These are phyloP conservation scores for Lanmaoa rubissima DNA, from an alignment of 768 basidiomycete genomes.

Conservation along the genomic window DNA sequence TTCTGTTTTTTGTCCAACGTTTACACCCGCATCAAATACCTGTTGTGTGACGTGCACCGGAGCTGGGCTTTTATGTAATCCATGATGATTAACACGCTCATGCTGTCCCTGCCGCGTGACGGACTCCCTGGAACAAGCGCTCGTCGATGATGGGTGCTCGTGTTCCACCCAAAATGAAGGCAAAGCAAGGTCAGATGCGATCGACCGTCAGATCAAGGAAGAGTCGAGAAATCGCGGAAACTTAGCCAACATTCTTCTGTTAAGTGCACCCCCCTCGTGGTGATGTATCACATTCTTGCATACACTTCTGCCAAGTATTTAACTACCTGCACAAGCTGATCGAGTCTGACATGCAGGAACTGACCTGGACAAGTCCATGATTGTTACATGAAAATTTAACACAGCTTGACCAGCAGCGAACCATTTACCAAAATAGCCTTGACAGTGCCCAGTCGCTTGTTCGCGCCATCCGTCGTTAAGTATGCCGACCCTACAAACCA, in stretches of 20 bases:
- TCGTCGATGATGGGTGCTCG: not conserved
- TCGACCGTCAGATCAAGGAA: slow-evolving; percentile 2
- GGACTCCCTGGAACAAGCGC: too few relatives aligned
- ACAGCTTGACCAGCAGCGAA: slow-evolving; percentile 1
- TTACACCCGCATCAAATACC: too few relatives aligned
- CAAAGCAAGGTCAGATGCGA: slow-evolving; percentile 1
- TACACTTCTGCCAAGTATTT: too few relatives aligned
- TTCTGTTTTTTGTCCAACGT: too few relatives aligned
- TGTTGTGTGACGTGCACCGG: too few relatives aligned
- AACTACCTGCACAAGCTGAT: not conserved
- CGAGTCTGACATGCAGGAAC: not conserved
- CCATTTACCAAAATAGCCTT: not conserved
- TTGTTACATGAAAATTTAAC: slow-evolving; percentile 3
- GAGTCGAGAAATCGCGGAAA: not conserved
- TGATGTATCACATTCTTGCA: not conserved
- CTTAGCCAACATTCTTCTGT: not conserved
- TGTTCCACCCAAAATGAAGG: not conserved
- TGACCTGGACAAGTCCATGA: not conserved
- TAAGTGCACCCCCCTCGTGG: not conserved
- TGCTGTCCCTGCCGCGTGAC: too few relatives aligned
- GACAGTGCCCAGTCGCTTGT: not conserved
- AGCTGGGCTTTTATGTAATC: too few relatives aligned
- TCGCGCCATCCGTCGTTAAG: not conserved
- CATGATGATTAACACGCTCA: too few relatives aligned
- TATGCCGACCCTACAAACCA: not conserved